phyloP scores from a whole-genome alignment of 345 rosid species.

The Hypericum androsaemum region DNA sequence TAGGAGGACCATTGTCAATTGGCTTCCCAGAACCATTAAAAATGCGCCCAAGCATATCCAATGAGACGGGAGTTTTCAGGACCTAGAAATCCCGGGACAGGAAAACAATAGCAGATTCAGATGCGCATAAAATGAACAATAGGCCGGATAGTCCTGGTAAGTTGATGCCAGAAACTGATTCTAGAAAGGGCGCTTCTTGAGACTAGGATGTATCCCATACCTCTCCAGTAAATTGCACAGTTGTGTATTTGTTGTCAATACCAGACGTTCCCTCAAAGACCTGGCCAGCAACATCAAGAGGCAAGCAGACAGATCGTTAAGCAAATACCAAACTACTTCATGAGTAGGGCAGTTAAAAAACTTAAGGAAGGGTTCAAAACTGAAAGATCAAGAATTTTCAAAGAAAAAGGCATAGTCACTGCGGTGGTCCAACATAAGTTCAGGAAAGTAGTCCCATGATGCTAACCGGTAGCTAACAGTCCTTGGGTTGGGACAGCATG shows the following conservation, averaged over 20 bases:
- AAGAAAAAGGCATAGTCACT: too few relatives aligned
- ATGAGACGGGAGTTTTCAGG: conserved; percentile 77
- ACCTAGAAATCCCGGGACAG: conserved; percentile 38
- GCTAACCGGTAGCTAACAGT: too few relatives aligned
- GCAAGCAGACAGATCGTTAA: not conserved
- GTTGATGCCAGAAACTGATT: too few relatives aligned
- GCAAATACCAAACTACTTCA: not conserved
- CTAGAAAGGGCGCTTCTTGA: too few relatives aligned
- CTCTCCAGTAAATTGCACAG: conserved; percentile 95
- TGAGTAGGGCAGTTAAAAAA: not conserved
- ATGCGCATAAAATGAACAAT: not conserved
- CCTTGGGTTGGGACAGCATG: too few relatives aligned
- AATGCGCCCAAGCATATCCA: conserved; percentile 96
- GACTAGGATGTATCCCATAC: conserved; percentile 25
- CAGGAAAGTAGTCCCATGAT: too few relatives aligned
- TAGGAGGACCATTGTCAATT: conserved; percentile 92
- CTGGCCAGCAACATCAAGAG: conserved; percentile 24
- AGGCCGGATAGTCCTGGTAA: too few relatives aligned
- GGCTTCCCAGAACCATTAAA: conserved; percentile 97
- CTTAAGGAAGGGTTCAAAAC: too few relatives aligned
- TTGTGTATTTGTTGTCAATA: conserved; percentile 82
- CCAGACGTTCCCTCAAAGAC: conserved; percentile 97
- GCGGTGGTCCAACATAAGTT: too few relatives aligned
- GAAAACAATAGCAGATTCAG: not conserved
- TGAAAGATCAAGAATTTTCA: not conserved